Evolutionary conservation across 495 filamentous ascomycete species (phyloP), one percentile per base, ranked within the genome.

Genomic region (Margaritispora aquatica): DNA sequence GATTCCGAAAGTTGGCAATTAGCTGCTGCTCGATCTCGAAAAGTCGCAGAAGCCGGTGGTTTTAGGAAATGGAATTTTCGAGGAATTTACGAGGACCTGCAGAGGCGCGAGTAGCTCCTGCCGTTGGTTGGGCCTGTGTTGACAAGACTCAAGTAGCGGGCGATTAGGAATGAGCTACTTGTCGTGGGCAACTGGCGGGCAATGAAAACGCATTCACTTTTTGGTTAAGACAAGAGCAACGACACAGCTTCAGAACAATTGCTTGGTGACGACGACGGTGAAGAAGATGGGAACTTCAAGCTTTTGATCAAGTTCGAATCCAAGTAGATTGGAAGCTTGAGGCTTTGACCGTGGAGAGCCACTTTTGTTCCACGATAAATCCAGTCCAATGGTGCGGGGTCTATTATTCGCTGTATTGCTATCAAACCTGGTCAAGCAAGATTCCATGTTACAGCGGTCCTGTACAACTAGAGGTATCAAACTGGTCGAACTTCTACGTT

Each of bases 81-180:
- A n/a, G 27, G 31, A 29, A 52, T 27, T 44, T n/a, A 44, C 38
- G 15, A 51, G 24, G 55, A 50, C 75, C 55, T 9, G 4, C 1
- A 55, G 13, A 27, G 44, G 67, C 51, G 54, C 15, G 38, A 44
- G 38, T 44, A 44, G 38, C 38, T 44, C 38, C 38, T 44, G 38
- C 38, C 2, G 8, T 44, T 8, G 2, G n/a, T n/a, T n/a, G n/a
- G n/a, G n/a, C n/a, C n/a, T 36, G 68, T 15, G 15, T 53, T 11
- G 36, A 19, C 36, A 65, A 1, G 36, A 56, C 26, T 52, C 15
- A 24, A 20, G 31, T 44, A 44, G 38, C 15, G 38, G 38, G 38
- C n/a, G 17, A 44, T 15, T n/a, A 17, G 38, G 15, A 10, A 3
- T 8, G 38, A 7, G 38, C 38, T 44, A 44, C n/a, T n/a, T n/a